Percentiles rank a stretch among this genome's conserved stretches.
Conservation (phyloP, 1,284 basidiomycete species). For the Filobasidium uniguttulatum region DNA sequence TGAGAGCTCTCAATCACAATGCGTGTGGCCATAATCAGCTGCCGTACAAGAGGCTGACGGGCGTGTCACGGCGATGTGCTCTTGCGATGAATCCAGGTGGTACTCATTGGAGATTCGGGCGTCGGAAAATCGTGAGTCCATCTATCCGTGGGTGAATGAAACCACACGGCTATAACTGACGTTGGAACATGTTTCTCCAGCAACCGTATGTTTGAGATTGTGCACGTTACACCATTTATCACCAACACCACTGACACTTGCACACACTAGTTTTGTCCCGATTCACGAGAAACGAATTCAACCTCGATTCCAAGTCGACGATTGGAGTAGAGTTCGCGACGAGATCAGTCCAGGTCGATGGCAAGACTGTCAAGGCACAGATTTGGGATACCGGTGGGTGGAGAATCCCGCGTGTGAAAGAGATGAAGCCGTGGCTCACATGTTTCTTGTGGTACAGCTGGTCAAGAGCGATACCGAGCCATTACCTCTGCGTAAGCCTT, state of each 20-base stretch:
- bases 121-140: conserved; percentile 73
- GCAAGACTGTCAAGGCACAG: conserved; percentile 96
- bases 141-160: too few relatives aligned
- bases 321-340: conserved; percentile 99
- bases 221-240: background rate
- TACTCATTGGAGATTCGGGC: conserved; percentile 96
- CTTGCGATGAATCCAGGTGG: conserved; percentile 70
- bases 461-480: conserved; percentile 95
- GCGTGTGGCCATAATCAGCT: too few relatives aligned
- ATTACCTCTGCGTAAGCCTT: conserved; percentile 82
- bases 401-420: too few relatives aligned
- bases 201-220: conserved; percentile 30
- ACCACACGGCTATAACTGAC: too few relatives aligned
- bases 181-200: conserved; percentile 20
- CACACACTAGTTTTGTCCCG: conserved; percentile 55
- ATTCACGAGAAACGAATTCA: conserved; percentile 99
- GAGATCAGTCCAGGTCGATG: conserved; percentile 83
- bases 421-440: background rate
- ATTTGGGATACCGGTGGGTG: conserved; percentile 92
- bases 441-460: conserved; percentile 46
- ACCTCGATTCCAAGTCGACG: conserved; percentile 95
- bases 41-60: too few relatives aligned
- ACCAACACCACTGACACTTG: background rate
- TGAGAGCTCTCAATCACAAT: conserved; percentile 32
- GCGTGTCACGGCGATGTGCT: too few relatives aligned